Evolutionary conservation across 306 rosid genomes (phyloP).

Genomic region (Fagus sylvatica): DNA sequence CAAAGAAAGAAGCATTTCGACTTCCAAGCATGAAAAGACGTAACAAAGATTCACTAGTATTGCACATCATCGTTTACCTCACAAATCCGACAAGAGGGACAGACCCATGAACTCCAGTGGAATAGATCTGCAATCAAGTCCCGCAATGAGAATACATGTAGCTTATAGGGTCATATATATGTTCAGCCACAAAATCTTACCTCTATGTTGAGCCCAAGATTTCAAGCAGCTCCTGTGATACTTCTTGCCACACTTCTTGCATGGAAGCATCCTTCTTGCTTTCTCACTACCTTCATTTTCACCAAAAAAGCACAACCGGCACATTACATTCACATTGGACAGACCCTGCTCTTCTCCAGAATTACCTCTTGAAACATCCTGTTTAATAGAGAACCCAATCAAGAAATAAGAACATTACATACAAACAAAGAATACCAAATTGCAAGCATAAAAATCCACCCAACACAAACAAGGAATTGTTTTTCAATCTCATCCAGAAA

Average conservation of each 20-base stretch:
- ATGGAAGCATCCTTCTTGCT: constrained; percentile 89
- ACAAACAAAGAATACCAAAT: neutral
- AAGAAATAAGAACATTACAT: neutral
- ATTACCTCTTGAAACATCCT: constrained; percentile 61
- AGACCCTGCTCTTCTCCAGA: constrained; percentile 75
- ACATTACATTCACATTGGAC: constrained; percentile 71
- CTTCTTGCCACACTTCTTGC: constrained; percentile 91
- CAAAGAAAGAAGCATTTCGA: neutral
- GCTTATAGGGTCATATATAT: neutral
- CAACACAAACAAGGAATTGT: neutral
- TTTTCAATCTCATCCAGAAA: neutral
- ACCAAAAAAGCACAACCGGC: constrained; percentile 89
- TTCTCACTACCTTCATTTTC: constrained; percentile 88
- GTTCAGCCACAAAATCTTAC: constrained; percentile 34
- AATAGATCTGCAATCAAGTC: constrained; percentile 47
- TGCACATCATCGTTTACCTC: constrained; percentile 41
- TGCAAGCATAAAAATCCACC: neutral
- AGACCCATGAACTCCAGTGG: constrained; percentile 71
- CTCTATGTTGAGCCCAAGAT: constrained; percentile 92
- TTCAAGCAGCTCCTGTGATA: constrained; percentile 94
- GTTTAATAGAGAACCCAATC: constrained; percentile 11
- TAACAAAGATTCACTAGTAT: neutral
- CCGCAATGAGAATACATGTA: constrained; percentile 3
- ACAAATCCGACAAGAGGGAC: constrained; percentile 61
- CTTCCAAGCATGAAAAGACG: neutral